A percentile compares a stretch with the other conserved stretches of the same genome.
These are phyloP conservation scores for Melaleuca alternifolia DNA, from an alignment of 345 rosid genomes.

Conservation along the genomic window DNA sequence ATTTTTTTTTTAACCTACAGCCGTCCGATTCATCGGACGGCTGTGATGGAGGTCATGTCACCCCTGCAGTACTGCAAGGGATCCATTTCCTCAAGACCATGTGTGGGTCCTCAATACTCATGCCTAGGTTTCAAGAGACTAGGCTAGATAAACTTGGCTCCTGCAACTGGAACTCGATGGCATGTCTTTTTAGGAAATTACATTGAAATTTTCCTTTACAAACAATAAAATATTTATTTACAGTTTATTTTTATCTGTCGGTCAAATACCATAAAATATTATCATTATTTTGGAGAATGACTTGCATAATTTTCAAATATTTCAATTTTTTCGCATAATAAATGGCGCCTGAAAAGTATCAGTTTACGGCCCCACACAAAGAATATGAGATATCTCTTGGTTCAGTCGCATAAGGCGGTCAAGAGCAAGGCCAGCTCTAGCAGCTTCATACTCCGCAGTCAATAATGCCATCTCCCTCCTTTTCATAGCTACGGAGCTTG, in stretches of 20 bases:
- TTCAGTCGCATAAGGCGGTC: neutral
- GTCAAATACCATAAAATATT: too few relatives aligned
- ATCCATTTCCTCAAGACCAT: too few relatives aligned
- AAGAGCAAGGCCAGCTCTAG: neutral
- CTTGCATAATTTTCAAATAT: neutral
- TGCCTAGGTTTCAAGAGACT: neutral
- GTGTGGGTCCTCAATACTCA: neutral
- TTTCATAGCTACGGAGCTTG: neutral
- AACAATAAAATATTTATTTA: neutral
- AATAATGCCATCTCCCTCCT: neutral
- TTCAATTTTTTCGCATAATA: too few relatives aligned
- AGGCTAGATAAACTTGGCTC: neutral
- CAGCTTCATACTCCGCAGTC: neutral
- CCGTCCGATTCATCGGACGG: too few relatives aligned
- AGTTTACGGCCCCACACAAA: neutral
- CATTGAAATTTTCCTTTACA: neutral
- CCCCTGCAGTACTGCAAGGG: too few relatives aligned
- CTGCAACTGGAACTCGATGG: fast-evolving
- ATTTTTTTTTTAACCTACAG: too few relatives aligned
- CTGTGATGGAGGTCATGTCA: too few relatives aligned
- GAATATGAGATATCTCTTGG: neutral
- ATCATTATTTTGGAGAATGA: too few relatives aligned
- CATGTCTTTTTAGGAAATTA: neutral
- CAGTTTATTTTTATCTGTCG: too few relatives aligned
- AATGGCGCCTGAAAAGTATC: neutral